Evolutionary conservation across 108 stramenopile species (phyloP).

Genomic region (Seminavis robusta): DNA sequence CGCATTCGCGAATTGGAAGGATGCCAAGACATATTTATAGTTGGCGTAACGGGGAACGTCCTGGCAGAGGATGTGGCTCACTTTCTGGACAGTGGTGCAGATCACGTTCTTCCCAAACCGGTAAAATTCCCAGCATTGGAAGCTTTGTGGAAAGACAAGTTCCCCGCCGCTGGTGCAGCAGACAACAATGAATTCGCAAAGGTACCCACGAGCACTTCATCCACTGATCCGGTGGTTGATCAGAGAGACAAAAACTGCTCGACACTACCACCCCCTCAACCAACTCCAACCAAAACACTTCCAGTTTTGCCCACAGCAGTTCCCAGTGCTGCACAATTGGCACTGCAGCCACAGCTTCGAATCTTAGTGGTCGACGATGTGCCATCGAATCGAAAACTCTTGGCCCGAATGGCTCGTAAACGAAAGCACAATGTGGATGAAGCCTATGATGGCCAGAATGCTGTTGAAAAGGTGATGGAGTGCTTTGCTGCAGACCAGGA

Average conservation of each 20-base stretch:
- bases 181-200: too few species aligned
- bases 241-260: too few species aligned
- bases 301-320: too few species aligned
- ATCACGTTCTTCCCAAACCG: constrained; percentile 28
- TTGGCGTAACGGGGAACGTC: constrained; percentile 34
- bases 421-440: constrained; percentile 12
- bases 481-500: constrained; percentile 9
- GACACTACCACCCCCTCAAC: too few species aligned
- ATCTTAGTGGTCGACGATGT: constrained; percentile 23
- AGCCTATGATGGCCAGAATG: constrained; percentile 27
- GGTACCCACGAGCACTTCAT: too few species aligned
- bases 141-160: constrained; percentile 21
- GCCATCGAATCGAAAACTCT: constrained; percentile 25
- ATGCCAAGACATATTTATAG: constrained; percentile 12
- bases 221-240: too few species aligned
- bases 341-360: background rate
- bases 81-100: constrained; percentile 18
- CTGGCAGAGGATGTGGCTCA: constrained; percentile 24
- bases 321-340: too few species aligned
- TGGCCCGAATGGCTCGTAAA: constrained; percentile 8
- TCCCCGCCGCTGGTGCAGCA: too few species aligned
- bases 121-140: constrained; percentile 17
- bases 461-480: constrained; percentile 14
- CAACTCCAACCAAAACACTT: too few species aligned
- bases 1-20: constrained; percentile 20